Evolutionary conservation across 257 asterid species (phyloP).

Genomic region (Lantana camara): DNA sequence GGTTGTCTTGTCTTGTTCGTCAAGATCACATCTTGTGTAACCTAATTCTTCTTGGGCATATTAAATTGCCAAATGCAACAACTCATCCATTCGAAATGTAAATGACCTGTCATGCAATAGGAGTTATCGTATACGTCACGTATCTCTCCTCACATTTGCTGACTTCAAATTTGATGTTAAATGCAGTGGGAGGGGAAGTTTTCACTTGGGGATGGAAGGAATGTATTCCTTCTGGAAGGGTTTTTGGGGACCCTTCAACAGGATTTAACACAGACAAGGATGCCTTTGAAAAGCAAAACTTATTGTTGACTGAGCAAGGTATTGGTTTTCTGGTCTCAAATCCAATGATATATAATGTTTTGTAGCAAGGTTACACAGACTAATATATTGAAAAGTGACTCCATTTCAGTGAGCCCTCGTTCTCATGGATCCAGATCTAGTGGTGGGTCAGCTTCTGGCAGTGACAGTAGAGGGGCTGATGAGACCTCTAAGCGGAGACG

Average conservation of each 20-base stretch:
- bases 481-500: conserved; percentile 84
- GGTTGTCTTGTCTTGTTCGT: conserved; percentile 5
- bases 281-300: conserved; percentile 46
- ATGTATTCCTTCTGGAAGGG: conserved; percentile 92
- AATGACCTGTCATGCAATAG: too few species aligned
- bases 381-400: conserved; percentile 50
- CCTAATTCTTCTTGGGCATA: not conserved
- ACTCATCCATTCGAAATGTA: too few species aligned
- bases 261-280: conserved; percentile 60
- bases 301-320: conserved; percentile 67
- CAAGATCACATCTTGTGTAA: not conserved
- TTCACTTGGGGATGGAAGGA: conserved; percentile 99
- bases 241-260: conserved; percentile 58
- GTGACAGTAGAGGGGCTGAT: conserved; percentile 64
- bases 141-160: conserved; percentile 5
- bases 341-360: conserved; percentile 35
- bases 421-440: conserved; percentile 73
- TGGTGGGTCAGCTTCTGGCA: conserved; percentile 44
- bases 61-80: conserved; percentile 12
- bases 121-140: not conserved
- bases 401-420: conserved; percentile 72
- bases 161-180: conserved; percentile 27
- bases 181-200: conserved; percentile 81
- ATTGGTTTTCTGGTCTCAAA: conserved; percentile 34
- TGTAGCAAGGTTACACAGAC: conserved; percentile 34